Conservation (phyloP, 2,329 filamentous ascomycete genomes). For the Colletotrichum sp. region DNA sequence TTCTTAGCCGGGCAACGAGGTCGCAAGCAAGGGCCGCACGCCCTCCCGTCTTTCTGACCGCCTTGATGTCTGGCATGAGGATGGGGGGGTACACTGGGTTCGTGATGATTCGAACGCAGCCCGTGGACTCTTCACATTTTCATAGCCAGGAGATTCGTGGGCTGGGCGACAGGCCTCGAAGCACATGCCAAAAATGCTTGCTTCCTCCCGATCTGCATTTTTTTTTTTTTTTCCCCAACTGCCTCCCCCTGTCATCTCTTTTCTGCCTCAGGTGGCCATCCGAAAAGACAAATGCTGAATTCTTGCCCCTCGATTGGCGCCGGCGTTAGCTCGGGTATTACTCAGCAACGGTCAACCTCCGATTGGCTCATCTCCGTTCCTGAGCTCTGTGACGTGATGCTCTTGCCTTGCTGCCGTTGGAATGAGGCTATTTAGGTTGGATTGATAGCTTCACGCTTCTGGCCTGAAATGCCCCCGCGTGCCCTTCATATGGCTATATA, state of each 20-base stretch:
- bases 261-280: background rate
- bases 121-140: background rate
- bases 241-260: background rate
- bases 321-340: slow-evolving; percentile 3
- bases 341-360: background rate
- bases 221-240: background rate
- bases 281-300: background rate
- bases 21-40: slow-evolving; percentile 12
- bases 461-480: accelerated
- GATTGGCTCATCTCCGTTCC: background rate
- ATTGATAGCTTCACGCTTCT: background rate
- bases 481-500: too few relatives aligned
- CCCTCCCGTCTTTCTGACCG: slow-evolving; percentile 8
- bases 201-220: background rate
- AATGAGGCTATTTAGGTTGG: background rate
- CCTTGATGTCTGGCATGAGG: background rate
- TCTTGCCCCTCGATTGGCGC: background rate
- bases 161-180: background rate
- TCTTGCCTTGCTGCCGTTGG: background rate
- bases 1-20: background rate
- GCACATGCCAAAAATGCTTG: background rate
- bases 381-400: background rate
- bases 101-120: background rate
- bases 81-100: background rate
- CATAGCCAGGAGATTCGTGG: background rate